phyloP scores from a whole-genome alignment of 2,329 filamentous ascomycete species.

The Byssochlamys sp. region DNA sequence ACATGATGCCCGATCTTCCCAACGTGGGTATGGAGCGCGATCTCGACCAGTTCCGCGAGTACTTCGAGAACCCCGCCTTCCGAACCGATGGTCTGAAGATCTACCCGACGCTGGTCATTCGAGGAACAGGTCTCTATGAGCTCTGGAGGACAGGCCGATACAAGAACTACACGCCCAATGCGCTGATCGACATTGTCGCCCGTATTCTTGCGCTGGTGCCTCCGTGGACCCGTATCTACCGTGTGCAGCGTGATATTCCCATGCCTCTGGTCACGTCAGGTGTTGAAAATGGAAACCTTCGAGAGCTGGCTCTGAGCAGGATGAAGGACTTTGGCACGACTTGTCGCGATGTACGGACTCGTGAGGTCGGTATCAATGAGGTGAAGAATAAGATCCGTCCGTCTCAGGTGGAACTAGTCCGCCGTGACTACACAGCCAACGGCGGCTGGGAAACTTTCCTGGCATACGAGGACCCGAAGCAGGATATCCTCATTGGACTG shows the following conservation, averaged over 20 bases:
- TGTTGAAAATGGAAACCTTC: constrained; percentile 92
- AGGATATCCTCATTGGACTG: constrained; percentile 90
- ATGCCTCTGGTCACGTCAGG: constrained; percentile 98
- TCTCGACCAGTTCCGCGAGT: constrained; percentile 91
- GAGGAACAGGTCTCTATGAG: constrained; percentile 91
- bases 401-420: constrained; percentile 88
- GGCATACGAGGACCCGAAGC: constrained; percentile 95
- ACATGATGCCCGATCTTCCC: constrained; percentile 98
- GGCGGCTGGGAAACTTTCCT: constrained; percentile 98
- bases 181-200: constrained; percentile 86
- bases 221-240: constrained; percentile 96
- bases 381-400: constrained; percentile 98
- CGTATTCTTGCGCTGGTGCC: constrained; percentile 91
- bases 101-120: constrained; percentile 92
- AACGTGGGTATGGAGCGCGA: constrained; percentile 98
- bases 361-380: constrained; percentile 96
- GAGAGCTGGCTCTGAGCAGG: constrained; percentile 83
- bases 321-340: constrained; percentile 99
- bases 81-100: constrained; percentile 95
- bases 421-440: constrained; percentile 88
- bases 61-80: constrained; percentile 94
- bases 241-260: constrained; percentile 96
- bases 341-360: constrained; percentile 88
- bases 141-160: constrained; percentile 94
- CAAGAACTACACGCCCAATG: constrained; percentile 97